phyloP scores from a whole-genome alignment of 305 asterid genomes.

The Solanum hybrid region DNA sequence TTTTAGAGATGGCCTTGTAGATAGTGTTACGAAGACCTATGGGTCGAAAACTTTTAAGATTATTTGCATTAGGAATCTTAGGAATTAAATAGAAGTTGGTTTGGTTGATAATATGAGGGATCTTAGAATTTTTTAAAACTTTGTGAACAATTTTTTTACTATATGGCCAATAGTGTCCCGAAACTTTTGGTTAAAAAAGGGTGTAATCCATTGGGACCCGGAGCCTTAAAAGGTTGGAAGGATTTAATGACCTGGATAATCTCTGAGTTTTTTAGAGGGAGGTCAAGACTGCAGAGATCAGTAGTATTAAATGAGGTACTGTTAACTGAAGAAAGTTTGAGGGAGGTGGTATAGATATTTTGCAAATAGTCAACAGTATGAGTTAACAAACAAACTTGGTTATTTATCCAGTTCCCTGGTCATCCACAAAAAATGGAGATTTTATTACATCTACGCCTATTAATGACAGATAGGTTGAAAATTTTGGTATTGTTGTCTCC shows the following conservation, averaged over 20 bases:
- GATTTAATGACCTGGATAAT: not conserved
- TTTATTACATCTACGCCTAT: not conserved
- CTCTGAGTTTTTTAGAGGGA: not conserved
- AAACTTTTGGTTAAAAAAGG: not conserved
- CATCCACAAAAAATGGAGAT: not conserved
- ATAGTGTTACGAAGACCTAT: not conserved
- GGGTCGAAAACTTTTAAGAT: not conserved
- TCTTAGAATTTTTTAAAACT: not conserved
- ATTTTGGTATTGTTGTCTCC: not conserved
- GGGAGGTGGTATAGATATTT: not conserved
- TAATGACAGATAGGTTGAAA: not conserved
- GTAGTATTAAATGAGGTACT: not conserved
- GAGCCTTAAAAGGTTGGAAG: not conserved
- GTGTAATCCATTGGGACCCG: not conserved
- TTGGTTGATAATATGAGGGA: not conserved
- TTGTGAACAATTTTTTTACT: not conserved
- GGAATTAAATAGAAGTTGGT: not conserved
- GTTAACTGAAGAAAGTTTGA: not conserved
- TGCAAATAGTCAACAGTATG: not conserved
- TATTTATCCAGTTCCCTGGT: not conserved
- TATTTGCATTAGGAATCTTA: not conserved
- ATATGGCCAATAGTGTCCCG: not conserved
- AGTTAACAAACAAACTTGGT: not conserved
- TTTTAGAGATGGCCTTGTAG: not conserved
- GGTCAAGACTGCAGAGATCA: not conserved